Conservation (phyloP, 2,329 filamentous ascomycete species). For the Aspergillus sp. region DNA sequence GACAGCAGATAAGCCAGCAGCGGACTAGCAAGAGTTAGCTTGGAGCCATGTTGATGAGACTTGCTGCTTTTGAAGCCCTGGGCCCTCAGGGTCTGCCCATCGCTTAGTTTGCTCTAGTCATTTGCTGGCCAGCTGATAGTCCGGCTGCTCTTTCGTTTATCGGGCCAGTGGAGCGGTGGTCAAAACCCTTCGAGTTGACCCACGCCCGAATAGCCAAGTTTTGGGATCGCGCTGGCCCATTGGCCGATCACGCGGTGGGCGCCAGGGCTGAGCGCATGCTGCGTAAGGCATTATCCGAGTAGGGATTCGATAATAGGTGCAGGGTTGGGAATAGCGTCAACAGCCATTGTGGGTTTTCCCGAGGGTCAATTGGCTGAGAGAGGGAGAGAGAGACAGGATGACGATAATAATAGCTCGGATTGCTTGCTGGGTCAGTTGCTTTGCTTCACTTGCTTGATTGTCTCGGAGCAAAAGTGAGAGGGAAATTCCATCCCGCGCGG, state of each 20-base stretch:
- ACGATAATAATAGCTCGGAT: neutral
- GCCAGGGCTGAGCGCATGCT: neutral
- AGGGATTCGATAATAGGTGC: too few species aligned
- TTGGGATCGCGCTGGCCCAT: neutral
- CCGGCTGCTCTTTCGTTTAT: neutral
- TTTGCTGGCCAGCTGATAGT: neutral
- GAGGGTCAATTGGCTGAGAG: neutral
- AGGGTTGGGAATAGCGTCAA: too few species aligned
- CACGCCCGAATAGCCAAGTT: neutral
- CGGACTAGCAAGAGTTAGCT: neutral
- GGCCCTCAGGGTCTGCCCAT: constrained; percentile 6
- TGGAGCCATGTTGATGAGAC: neutral
- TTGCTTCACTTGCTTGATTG: neutral
- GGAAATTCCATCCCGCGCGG: neutral
- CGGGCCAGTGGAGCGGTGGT: neutral
- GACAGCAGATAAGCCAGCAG: constrained; percentile 7
- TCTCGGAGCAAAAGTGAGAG: too few species aligned
- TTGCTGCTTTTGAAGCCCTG: neutral
- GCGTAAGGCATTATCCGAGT: too few species aligned
- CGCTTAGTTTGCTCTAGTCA: neutral
- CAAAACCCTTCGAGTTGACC: neutral
- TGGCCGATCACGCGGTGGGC: neutral
- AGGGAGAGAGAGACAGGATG: neutral
- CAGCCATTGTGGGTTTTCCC: neutral
- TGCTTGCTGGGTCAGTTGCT: neutral